Evolutionary conservation across 2,329 filamentous ascomycete genomes (phyloP), one percentile per base, ranked within the genome.

Genomic region (Ophiostoma novo-ulmi): DNA sequence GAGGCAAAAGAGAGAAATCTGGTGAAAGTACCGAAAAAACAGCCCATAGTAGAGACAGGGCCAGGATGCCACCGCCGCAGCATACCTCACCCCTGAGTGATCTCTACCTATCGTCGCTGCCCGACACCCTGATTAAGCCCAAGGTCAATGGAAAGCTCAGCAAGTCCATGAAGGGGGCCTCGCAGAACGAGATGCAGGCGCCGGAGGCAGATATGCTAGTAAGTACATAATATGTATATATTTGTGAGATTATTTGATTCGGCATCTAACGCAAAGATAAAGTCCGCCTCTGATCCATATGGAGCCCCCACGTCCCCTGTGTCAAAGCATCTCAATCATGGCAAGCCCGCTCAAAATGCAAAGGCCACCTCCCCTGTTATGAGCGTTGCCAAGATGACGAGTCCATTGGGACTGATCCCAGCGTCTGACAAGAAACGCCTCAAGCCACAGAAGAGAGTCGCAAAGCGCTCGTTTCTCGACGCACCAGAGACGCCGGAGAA

Each of bases 401-500:
- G 71, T 26, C 67, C 69, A 2, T 22, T 65, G 3, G 22, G 11
- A 0, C 39, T 44, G 13, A 65, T 64, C n/a, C 26, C 58, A 3
- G 10, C 58, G 4, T 69, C 71, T 5, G 14, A 63, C 48, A 70
- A 68, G 11, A 71, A 69, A 44, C 65, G 14, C 1, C 7, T 26
- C 22, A 72, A 71, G 55, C 48, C 44, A 5, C 71, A 71, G 22
- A 72, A 72, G 39, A 31, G 68, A 7, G 64, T 72, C 4, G 71
- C 71, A 11, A 72, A 72, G 66, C 68, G 70, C 39, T 72, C 71
- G 14, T 71, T 72, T 26, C 68, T 72, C 17, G 71, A 72, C 38
- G 52, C 31, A 5, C 70, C 68, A 1, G 61, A 64, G 36, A 58
- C 52, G 1, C 64, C 64, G 0, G 63, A 67, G n/a, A 20, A 31